Percentiles rank a stretch among this genome's conserved stretches.
These are phyloP conservation scores for Huntiella savannae DNA, from an alignment of 2,329 filamentous ascomycete species.

Conservation along the genomic window DNA sequence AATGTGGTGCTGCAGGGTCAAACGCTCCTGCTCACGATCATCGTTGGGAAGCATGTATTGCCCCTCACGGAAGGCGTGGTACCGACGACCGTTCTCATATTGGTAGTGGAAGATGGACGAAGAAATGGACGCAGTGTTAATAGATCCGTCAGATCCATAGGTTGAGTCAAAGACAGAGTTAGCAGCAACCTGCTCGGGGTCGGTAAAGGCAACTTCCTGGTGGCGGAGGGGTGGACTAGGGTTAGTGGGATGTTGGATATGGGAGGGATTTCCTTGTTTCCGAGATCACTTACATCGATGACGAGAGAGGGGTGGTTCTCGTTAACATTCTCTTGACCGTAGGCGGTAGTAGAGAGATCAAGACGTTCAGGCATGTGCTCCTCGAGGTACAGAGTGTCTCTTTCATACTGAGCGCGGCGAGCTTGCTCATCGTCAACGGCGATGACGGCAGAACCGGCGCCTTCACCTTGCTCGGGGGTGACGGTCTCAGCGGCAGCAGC, in stretches of 20 bases:
- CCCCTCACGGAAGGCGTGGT: conserved; percentile 28
- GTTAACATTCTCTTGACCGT: conserved; percentile 6
- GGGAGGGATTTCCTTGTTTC: too few relatives aligned
- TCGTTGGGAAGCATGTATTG: conserved; percentile 29
- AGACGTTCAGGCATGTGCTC: conserved; percentile 10
- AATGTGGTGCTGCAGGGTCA: conserved; percentile 36
- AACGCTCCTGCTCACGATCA: conserved; percentile 32
- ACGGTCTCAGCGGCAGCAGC: neutral
- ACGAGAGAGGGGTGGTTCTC: conserved; percentile 8
- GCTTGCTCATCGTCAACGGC: neutral
- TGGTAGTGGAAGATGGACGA: conserved; percentile 26
- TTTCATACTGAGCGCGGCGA: conserved; percentile 7
- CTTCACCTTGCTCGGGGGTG: neutral
- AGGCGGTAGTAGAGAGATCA: conserved; percentile 10
- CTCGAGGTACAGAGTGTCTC: conserved; percentile 10
- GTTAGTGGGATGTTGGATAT: neutral
- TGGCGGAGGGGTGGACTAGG: neutral
- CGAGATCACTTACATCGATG: conserved; percentile 8
- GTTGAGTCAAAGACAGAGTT: conserved; percentile 17
- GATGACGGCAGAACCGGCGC: neutral
- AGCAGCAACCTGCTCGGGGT: neutral
- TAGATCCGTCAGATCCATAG: conserved; percentile 18
- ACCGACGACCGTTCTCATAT: conserved; percentile 29
- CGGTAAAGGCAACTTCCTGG: conserved; percentile 8
- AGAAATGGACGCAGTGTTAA: conserved; percentile 20